These are phyloP conservation scores for Rhododendron williamsianum DNA, from an alignment of 148 eudicot species.

Conservation along the genomic window DNA sequence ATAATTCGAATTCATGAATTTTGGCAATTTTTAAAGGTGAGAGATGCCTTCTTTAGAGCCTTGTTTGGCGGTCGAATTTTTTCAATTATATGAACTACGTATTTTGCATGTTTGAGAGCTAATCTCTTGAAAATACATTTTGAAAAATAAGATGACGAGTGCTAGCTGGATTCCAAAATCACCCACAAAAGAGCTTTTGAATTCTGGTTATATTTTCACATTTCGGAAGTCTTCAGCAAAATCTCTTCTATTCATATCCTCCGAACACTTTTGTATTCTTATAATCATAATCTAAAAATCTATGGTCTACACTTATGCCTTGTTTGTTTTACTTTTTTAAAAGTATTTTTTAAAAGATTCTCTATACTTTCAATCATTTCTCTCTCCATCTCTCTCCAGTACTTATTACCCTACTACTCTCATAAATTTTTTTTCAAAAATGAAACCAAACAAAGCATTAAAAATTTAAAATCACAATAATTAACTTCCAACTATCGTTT, in stretches of 20 bases:
- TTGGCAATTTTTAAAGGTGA: background rate
- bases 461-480: too few relatives aligned
- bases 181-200: background rate
- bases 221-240: background rate
- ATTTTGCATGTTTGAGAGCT: background rate
- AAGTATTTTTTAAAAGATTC: too few relatives aligned
- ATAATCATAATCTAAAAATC: too few relatives aligned
- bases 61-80: background rate
- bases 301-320: too few relatives aligned
- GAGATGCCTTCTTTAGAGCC: background rate
- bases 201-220: background rate
- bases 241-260: background rate
- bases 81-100: background rate
- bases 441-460: too few relatives aligned
- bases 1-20: background rate
- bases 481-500: too few relatives aligned
- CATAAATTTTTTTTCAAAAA: too few relatives aligned
- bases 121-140: background rate
- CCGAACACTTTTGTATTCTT: background rate
- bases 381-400: too few relatives aligned
- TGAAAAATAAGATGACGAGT: background rate
- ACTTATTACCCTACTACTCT: too few relatives aligned
- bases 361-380: too few relatives aligned
- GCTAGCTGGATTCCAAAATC: background rate
- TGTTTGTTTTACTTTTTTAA: too few relatives aligned